A percentile compares a stretch with the other conserved stretches of the same genome.
Conservation (phyloP, 1,139 yeast species). For the Debaryomyces coudertii region DNA sequence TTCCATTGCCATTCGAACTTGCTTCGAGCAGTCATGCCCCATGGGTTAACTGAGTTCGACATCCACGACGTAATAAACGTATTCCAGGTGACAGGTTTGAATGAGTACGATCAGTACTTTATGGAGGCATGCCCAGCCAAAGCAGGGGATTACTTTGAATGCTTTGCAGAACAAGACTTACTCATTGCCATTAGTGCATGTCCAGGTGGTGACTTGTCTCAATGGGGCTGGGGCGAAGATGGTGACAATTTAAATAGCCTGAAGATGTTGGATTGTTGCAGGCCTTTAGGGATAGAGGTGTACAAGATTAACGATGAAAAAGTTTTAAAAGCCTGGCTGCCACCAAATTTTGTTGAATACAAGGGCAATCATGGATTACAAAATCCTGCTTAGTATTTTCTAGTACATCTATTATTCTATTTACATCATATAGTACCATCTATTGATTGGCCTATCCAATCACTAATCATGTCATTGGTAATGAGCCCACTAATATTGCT, state of each 20-base stretch:
- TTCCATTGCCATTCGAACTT: slow-evolving; percentile 70
- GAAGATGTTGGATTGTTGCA: slow-evolving; percentile 63
- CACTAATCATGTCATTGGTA: slow-evolving; percentile 45
- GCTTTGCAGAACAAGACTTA: slow-evolving; percentile 68
- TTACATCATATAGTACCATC: slow-evolving; percentile 53
- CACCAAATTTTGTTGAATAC: slow-evolving; percentile 54
- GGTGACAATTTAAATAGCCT: slow-evolving; percentile 44
- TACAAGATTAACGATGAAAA: slow-evolving; percentile 50
- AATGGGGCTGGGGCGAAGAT: slow-evolving; percentile 72
- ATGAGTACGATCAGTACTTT: slow-evolving; percentile 66
- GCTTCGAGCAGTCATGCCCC: slow-evolving; percentile 58
- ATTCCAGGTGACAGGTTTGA: slow-evolving; percentile 69
- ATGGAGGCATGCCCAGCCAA: slow-evolving; percentile 72
- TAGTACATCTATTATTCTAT: slow-evolving; percentile 7
- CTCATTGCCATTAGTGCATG: slow-evolving; percentile 69
- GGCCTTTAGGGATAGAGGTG: slow-evolving; percentile 66
- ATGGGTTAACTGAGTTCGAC: slow-evolving; percentile 64
- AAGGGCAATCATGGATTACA: slow-evolving; percentile 59
- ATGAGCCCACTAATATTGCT: slow-evolving; percentile 50
- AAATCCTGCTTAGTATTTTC: slow-evolving; percentile 10
- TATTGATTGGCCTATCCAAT: slow-evolving; percentile 50
- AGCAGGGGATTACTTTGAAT: slow-evolving; percentile 61
- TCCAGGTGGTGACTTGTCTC: slow-evolving; percentile 71
- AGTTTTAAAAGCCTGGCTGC: slow-evolving; percentile 52
- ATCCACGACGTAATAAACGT: slow-evolving; percentile 73